Evolutionary conservation across 1,139 yeast species (phyloP).

Genomic region (Yamadazyma sp.): DNA sequence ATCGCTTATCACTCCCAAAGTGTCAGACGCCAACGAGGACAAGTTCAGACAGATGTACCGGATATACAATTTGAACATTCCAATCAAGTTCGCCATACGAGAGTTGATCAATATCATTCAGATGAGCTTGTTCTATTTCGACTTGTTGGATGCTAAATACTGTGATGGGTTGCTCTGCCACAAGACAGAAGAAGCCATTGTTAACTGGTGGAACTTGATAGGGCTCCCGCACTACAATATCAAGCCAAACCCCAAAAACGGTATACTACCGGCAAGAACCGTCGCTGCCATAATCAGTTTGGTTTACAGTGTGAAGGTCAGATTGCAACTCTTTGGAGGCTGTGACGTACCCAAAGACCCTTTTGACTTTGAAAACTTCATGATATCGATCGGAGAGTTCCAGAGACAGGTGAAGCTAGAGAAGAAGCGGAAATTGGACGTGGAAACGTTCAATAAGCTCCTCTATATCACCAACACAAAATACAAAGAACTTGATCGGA

Average conservation of each 20-base stretch:
- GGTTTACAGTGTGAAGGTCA: slow-evolving; percentile 62
- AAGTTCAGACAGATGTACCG: slow-evolving; percentile 79
- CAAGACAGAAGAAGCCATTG: slow-evolving; percentile 69
- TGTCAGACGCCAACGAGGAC: slow-evolving; percentile 78
- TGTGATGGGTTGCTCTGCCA: slow-evolving; percentile 86
- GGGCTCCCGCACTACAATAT: slow-evolving; percentile 63
- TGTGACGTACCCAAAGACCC: slow-evolving; percentile 87
- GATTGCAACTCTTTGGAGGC: slow-evolving; percentile 66
- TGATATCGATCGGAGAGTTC: slow-evolving; percentile 58
- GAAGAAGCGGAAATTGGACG: slow-evolving; percentile 60
- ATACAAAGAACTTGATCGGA: slow-evolving; percentile 19
- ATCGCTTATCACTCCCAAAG: slow-evolving; percentile 57
- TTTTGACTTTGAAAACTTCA: slow-evolving; percentile 67
- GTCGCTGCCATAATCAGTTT: slow-evolving; percentile 65
- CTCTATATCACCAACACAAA: slow-evolving; percentile 59
- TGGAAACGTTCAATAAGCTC: slow-evolving; percentile 59
- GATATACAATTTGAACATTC: slow-evolving; percentile 45
- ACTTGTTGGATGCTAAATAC: slow-evolving; percentile 61
- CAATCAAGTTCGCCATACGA: slow-evolving; percentile 65
- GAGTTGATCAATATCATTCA: slow-evolving; percentile 78
- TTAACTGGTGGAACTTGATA: slow-evolving; percentile 79
- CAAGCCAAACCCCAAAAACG: slow-evolving; percentile 47
- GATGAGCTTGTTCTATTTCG: slow-evolving; percentile 75
- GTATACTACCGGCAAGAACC: slow-evolving; percentile 62
- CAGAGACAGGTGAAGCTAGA: slow-evolving; percentile 63